These are phyloP conservation scores for Arabidopsis suecica DNA, from an alignment of 345 rosid species.

Conservation along the genomic window DNA sequence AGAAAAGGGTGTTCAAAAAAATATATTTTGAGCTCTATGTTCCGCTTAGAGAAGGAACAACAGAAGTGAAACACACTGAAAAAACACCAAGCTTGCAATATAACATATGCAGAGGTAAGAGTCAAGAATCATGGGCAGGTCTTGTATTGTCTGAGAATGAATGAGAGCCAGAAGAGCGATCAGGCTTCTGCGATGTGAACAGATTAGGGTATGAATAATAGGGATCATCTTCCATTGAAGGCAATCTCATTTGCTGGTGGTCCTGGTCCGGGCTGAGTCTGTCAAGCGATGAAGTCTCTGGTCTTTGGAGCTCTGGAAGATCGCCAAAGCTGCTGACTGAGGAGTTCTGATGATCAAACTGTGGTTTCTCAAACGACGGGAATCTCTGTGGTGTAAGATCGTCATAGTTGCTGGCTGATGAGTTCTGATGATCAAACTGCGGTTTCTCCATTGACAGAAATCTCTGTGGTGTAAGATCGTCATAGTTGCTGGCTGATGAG, in stretches of 20 bases:
- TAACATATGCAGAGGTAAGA: constrained; percentile 12
- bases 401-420: constrained; percentile 65
- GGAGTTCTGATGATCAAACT: constrained; percentile 52
- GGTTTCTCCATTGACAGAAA: constrained; percentile 41
- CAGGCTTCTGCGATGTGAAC: constrained; percentile 50
- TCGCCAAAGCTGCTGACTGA: constrained; percentile 61
- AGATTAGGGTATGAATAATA: constrained; percentile 85
- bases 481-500: constrained; percentile 66
- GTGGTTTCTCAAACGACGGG: constrained; percentile 41
- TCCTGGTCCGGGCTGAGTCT: constrained; percentile 45
- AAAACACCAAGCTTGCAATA: constrained; percentile 21
- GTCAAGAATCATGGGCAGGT: constrained; percentile 39
- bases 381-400: constrained; percentile 34
- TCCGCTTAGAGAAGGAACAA: constrained; percentile 22
- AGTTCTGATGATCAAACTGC: constrained; percentile 52
- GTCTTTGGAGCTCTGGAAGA: constrained; percentile 35
- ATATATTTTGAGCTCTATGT: constrained; percentile 19
- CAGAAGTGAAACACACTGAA: constrained; percentile 22
- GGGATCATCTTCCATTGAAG: constrained; percentile 80
- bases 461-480: constrained; percentile 32
- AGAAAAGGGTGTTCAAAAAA: constrained; percentile 11
- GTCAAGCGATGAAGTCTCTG: constrained; percentile 49
- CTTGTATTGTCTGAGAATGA: constrained; percentile 33
- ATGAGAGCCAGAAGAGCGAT: constrained; percentile 35
- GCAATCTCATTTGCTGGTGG: constrained; percentile 69